phyloP scores from a whole-genome alignment of 2,329 filamentous ascomycete species.

The Aspergillus ustus region DNA sequence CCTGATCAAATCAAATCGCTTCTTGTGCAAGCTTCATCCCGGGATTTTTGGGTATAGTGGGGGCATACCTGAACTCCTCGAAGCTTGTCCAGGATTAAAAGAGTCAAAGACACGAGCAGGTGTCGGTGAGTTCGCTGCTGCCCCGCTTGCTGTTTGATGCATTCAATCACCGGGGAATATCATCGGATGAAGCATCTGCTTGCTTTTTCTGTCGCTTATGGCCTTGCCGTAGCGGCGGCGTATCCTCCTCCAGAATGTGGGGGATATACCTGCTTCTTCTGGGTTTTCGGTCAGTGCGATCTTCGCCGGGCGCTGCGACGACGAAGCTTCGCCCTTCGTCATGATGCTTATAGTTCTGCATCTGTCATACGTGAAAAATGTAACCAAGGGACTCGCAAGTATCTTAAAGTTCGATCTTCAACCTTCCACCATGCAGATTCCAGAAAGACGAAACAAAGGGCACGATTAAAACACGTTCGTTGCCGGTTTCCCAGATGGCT shows the following conservation, averaged over 20 bases:
- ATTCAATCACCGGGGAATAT: conserved; percentile 11
- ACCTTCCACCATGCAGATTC: neutral
- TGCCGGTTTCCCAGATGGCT: neutral
- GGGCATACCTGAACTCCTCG: conserved; percentile 26
- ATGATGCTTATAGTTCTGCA: neutral
- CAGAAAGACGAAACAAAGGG: neutral
- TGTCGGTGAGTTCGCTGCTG: conserved; percentile 11
- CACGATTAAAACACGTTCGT: neutral
- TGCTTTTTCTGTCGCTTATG: neutral
- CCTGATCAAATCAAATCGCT: conserved; percentile 13
- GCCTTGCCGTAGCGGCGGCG: neutral
- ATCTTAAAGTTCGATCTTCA: neutral
- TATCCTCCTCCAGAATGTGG: conserved; percentile 1
- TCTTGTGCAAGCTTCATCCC: neutral
- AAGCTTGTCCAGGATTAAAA: conserved; percentile 27
- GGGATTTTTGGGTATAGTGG: conserved; percentile 19
- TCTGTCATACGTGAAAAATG: neutral
- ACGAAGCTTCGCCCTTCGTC: conserved; percentile 9
- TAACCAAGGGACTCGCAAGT: neutral
- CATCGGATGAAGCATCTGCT: conserved; percentile 5
- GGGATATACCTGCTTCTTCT: conserved; percentile 11
- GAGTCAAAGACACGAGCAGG: conserved; percentile 15
- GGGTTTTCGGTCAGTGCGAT: conserved; percentile 9
- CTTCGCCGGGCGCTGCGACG: conserved; percentile 5
- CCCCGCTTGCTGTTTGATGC: neutral